A percentile compares a stretch with the other conserved stretches of the same genome.
phyloP scores from a whole-genome alignment of 192 early-diverging fungal species.

The Umbelopsis sp. region DNA sequence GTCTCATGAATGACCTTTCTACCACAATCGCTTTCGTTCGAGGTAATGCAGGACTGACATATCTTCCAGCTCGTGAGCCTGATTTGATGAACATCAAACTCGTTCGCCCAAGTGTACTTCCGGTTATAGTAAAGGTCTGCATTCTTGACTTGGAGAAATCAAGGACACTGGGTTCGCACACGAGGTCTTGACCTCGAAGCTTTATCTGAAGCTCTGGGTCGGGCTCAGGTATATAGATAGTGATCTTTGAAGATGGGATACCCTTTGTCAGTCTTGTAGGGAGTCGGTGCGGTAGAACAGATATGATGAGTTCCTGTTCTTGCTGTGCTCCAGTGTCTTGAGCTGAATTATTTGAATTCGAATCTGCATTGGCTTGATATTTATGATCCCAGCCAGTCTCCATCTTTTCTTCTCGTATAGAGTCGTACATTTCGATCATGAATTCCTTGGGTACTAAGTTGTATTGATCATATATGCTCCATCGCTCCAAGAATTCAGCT shows the following conservation, averaged over 20 bases:
- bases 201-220: constrained; percentile 61
- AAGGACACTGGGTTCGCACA: constrained; percentile 53
- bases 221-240: constrained; percentile 54
- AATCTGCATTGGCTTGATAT: neutral
- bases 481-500: constrained; percentile 32
- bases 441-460: constrained; percentile 34
- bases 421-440: constrained; percentile 43
- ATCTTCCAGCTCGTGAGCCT: constrained; percentile 47
- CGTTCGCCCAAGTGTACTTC: constrained; percentile 58
- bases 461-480: constrained; percentile 39
- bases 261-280: constrained; percentile 59
- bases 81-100: constrained; percentile 58
- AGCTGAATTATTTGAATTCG: neutral
- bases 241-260: constrained; percentile 54
- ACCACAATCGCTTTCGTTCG: constrained; percentile 59
- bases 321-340: neutral
- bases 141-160: constrained; percentile 53
- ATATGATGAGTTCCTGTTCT: constrained; percentile 31
- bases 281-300: constrained; percentile 45
- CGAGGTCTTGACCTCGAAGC: constrained; percentile 60
- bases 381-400: constrained; percentile 50
- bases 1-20: constrained; percentile 65
- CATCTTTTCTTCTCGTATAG: constrained; percentile 45
- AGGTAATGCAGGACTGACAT: constrained; percentile 46
- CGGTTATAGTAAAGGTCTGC: constrained; percentile 59